Conservation (phyloP, 306 rosid genomes). For the Glycine tomentella region DNA sequence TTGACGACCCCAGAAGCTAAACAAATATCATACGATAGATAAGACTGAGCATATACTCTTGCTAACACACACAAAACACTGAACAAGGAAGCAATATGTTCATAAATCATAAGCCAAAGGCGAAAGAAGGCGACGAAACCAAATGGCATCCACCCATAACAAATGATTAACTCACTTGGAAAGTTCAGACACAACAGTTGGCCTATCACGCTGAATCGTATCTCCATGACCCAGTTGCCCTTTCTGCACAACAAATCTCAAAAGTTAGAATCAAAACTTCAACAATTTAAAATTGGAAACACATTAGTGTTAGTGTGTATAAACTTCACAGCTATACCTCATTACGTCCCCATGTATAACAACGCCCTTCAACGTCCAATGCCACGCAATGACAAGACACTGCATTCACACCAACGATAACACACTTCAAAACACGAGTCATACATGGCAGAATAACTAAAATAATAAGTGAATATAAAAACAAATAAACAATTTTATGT, state of each 20-base stretch:
- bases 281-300: neutral
- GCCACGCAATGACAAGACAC: conserved; percentile 97
- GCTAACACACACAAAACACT: too few relatives aligned
- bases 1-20: conserved; percentile 1
- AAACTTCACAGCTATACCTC: conserved; percentile 65
- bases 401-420: conserved; percentile 51
- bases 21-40: neutral
- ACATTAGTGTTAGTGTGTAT: too few relatives aligned
- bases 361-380: conserved; percentile 92
- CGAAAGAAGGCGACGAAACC: too few relatives aligned
- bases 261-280: conserved; percentile 24
- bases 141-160: neutral
- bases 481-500: too few relatives aligned
- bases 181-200: conserved; percentile 93
- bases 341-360: conserved; percentile 99
- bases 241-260: conserved; percentile 66
- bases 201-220: conserved; percentile 91
- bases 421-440: neutral
- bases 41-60: neutral
- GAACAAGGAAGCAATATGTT: too few relatives aligned
- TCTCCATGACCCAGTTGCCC: conserved; percentile 99
- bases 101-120: too few relatives aligned
- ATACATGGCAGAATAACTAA: neutral
- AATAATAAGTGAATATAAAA: neutral
- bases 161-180: conserved; percentile 71